Conservation (phyloP, 2,329 filamentous ascomycete species). For the Plenodomus tracheiphilus region DNA sequence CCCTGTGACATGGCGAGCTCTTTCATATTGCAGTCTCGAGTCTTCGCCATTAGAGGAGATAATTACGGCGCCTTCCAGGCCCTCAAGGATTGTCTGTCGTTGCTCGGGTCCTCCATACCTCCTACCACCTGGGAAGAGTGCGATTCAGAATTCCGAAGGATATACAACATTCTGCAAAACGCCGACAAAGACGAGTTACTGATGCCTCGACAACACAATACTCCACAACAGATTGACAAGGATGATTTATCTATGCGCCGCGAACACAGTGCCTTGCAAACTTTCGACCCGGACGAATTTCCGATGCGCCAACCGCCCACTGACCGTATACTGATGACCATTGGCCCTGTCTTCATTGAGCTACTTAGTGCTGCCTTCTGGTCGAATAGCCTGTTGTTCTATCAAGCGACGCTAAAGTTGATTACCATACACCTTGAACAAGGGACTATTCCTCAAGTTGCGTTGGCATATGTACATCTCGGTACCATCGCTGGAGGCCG, state of each 20-base stretch:
- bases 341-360: conserved; percentile 72
- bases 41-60: conserved; percentile 75
- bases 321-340: conserved; percentile 61
- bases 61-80: conserved; percentile 68
- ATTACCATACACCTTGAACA: conserved; percentile 65
- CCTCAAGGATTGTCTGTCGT: conserved; percentile 68
- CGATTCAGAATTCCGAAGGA: conserved; percentile 70
- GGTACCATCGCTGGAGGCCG: conserved; percentile 68
- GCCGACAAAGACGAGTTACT: conserved; percentile 57
- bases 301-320: conserved; percentile 35
- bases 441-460: conserved; percentile 70
- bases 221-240: neutral
- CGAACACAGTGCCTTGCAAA: neutral
- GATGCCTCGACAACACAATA: conserved; percentile 2
- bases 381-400: conserved; percentile 73
- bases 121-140: conserved; percentile 74
- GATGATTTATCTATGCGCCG: neutral
- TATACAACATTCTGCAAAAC: conserved; percentile 34
- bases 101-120: conserved; percentile 68
- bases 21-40: conserved; percentile 79
- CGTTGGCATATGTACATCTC: conserved; percentile 68
- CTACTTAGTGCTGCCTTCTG: conserved; percentile 73
- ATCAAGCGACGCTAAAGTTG: conserved; percentile 69
- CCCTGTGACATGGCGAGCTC: conserved; percentile 80
- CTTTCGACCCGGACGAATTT: neutral